A percentile compares a stretch with the other conserved stretches of the same genome.
Evolutionary conservation across 352 stramenopile genomes (phyloP).

Genomic region (Phytophthora sp.): DNA sequence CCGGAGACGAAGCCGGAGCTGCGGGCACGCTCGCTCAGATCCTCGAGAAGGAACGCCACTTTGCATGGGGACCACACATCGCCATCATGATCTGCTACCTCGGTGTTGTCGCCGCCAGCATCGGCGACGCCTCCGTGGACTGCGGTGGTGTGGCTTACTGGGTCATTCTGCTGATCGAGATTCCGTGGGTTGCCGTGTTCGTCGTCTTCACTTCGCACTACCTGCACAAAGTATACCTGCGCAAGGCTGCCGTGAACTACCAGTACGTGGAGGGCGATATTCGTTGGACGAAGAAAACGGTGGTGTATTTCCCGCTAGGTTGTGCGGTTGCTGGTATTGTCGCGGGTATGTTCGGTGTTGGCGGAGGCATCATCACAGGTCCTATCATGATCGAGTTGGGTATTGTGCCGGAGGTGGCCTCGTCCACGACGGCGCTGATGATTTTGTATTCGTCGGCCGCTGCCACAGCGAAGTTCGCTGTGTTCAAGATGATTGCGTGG

Average conservation of each 20-base stretch:
- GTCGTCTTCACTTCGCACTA: conserved; percentile 29
- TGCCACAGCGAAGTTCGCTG: conserved; percentile 58
- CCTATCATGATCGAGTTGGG: conserved; percentile 43
- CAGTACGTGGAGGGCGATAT: conserved; percentile 49
- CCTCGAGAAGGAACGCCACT: conserved; percentile 41
- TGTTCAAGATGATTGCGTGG: conserved; percentile 67
- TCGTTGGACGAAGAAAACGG: conserved; percentile 48
- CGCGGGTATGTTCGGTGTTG: conserved; percentile 63
- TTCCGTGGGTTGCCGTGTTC: conserved; percentile 64
- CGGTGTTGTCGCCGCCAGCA: conserved; percentile 36
- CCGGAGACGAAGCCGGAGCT: conserved; percentile 1
- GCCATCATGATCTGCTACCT: conserved; percentile 54
- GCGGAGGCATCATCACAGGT: conserved; percentile 44
- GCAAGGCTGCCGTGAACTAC: conserved; percentile 51
- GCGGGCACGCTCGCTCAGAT: conserved; percentile 19
- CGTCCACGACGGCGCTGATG: conserved; percentile 40
- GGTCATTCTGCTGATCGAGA: conserved; percentile 54
- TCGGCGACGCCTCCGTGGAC: conserved; percentile 29
- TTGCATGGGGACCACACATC: conserved; percentile 46
- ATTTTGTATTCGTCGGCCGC: conserved; percentile 65
- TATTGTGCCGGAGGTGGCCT: conserved; percentile 50
- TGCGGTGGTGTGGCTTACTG: conserved; percentile 57
- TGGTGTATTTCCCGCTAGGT: conserved; percentile 45
- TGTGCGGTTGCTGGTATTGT: conserved; percentile 51
- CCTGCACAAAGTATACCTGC: conserved; percentile 42